Evolutionary conservation across 106 monocot species (phyloP), one percentile per base, ranked within the genome.

Genomic region (Apostasia shenzhenica): DNA sequence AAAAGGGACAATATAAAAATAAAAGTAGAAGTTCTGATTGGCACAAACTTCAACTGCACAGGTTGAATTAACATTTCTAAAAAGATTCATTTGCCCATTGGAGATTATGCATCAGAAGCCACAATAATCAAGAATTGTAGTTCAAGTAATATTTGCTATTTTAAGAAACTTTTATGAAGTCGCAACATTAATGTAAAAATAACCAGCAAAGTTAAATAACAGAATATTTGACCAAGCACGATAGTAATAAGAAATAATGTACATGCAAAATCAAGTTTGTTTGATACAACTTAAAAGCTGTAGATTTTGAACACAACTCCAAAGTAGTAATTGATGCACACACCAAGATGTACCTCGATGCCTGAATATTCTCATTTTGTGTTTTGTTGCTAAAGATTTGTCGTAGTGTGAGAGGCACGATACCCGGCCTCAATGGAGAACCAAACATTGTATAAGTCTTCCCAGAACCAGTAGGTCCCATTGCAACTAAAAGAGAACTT

Each of bases 401-500:
- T 40, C 67, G 72, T 43, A 94, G 69, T 1, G 87, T 76, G n/a
- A 82, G 84, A 1, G 86, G 76, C 48, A 94, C 73, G 59, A 94
- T 57, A 14, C 94, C 90, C 54, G 86, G 87, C 13, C 90, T 78
- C 59, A 82, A 78, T 61, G 77, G 80, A 67, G 70, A 70, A 26
- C 94, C 94, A 81, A 90, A 94, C 84, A 94, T 82, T 5, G 94
- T 94, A 55, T 94, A 77, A 13, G 90, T 94, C 77, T 94, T 94
- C 54, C 94, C 94, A 48, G 94, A 94, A 26, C 90, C 90, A 8
- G 94, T 87, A 1, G 94, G 90, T 0, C 94, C 94, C 94, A 90
- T 85, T 58, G 90, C 90, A 71, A 78, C 90, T 67, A 94, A 80
- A 45, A 94, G 84, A 61, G 74, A 70, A 75, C 84, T 87, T 66